phyloP scores from a whole-genome alignment of 2,329 filamentous ascomycete genomes.

The Aureobasidium sp. region DNA sequence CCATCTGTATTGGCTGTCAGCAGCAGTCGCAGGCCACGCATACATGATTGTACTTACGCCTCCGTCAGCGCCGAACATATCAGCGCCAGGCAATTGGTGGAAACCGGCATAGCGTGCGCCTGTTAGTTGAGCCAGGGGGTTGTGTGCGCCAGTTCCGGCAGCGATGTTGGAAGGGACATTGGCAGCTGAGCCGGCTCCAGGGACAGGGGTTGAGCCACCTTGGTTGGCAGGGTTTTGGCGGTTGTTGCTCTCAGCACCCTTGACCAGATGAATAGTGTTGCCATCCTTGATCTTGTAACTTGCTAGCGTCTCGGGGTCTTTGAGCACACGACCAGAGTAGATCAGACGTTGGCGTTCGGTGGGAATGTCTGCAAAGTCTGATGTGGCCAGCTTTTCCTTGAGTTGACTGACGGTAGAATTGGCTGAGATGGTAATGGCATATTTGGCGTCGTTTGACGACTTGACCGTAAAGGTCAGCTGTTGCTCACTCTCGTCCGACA shows the following conservation, averaged over 20 bases:
- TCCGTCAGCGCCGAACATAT: slow-evolving; percentile 88
- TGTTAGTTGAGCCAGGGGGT: slow-evolving; percentile 82
- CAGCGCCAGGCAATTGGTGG: slow-evolving; percentile 75
- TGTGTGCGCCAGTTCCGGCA: slow-evolving; percentile 70
- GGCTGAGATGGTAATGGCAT: slow-evolving; percentile 71
- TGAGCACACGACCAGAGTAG: slow-evolving; percentile 94
- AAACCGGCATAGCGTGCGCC: slow-evolving; percentile 91
- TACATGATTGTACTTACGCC: too few relatives aligned
- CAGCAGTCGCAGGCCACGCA: too few relatives aligned
- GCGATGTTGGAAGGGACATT: slow-evolving; percentile 71
- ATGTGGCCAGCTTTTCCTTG: slow-evolving; percentile 76
- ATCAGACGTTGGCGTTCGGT: slow-evolving; percentile 88
- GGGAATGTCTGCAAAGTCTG: slow-evolving; percentile 80
- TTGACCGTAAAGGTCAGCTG: slow-evolving; percentile 96
- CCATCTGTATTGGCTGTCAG: slow-evolving; percentile 58
- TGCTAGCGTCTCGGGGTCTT: slow-evolving; percentile 79
- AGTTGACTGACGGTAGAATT: slow-evolving; percentile 74
- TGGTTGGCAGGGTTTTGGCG: slow-evolving; percentile 50
- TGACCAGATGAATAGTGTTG: slow-evolving; percentile 94
- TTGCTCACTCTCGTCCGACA: slow-evolving; percentile 60
- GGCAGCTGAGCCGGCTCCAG: slow-evolving; percentile 42
- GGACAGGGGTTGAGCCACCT: slow-evolving; percentile 32
- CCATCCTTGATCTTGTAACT: slow-evolving; percentile 93
- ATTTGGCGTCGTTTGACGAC: slow-evolving; percentile 83
- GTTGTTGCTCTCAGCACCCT: slow-evolving; percentile 84